Conservation (phyloP, 768 basidiomycete genomes). For the Lactarius psammicola region DNA sequence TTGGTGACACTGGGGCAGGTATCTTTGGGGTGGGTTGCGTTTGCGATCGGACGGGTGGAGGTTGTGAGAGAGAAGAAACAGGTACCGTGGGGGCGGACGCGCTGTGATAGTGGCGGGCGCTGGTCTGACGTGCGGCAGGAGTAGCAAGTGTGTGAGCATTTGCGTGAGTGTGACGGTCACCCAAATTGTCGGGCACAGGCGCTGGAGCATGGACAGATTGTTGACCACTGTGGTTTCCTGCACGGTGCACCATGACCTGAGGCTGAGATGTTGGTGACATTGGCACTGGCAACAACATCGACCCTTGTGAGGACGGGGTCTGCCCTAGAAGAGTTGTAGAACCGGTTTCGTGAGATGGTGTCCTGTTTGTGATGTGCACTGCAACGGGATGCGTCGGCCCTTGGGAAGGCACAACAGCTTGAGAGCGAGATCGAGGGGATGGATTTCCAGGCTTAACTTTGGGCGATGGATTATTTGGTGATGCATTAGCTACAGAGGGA, state of each 20-base stretch:
- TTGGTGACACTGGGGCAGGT: constrained; percentile 17
- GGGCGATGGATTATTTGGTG: constrained; percentile 26
- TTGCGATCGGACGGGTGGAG: constrained; percentile 22
- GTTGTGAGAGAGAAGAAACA: constrained; percentile 13
- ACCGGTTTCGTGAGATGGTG: constrained; percentile 29
- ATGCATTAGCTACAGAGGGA: constrained; percentile 19
- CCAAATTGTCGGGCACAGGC: not conserved
- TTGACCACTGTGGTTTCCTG: constrained; percentile 4
- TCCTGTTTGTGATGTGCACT: constrained; percentile 22
- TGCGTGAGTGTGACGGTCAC: constrained; percentile 9
- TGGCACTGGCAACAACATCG: constrained; percentile 13
- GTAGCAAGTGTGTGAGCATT: not conserved
- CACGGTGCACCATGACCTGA: constrained; percentile 11
- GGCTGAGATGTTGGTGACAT: constrained; percentile 23
- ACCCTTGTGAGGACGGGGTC: constrained; percentile 28
- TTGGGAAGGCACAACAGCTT: constrained; percentile 16
- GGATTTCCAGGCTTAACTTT: constrained; percentile 23
- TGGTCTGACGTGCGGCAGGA: constrained; percentile 21
- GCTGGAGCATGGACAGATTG: constrained; percentile 2
- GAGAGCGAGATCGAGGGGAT: constrained; percentile 27
- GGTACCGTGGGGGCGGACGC: constrained; percentile 18
- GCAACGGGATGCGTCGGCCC: constrained; percentile 15
- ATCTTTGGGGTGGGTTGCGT: constrained; percentile 16
- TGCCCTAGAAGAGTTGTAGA: constrained; percentile 30
- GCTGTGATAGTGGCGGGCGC: constrained; percentile 24